Evolutionary conservation across 2,329 filamentous ascomycete genomes (phyloP).

Genomic region (Aspergillus calidoustus): DNA sequence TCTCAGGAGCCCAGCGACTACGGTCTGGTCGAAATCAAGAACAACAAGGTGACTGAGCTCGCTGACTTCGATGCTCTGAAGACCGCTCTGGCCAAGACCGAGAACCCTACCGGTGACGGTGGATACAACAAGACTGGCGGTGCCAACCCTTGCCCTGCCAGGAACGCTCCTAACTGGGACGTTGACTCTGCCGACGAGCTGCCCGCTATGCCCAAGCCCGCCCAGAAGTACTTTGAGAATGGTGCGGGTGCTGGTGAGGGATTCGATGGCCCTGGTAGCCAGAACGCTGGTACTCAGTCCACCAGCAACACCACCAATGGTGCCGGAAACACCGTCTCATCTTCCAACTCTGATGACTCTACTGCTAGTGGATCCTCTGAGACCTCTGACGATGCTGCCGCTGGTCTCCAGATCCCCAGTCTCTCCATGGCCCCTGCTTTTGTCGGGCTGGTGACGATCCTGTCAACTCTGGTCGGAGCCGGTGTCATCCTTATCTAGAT

Average conservation of each 20-base stretch:
- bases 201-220: constrained; percentile 61
- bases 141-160: constrained; percentile 58
- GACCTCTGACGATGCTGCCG: constrained; percentile 48
- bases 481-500: constrained; percentile 39
- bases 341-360: constrained; percentile 35
- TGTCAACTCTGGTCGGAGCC: constrained; percentile 60
- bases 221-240: constrained; percentile 60
- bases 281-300: constrained; percentile 58
- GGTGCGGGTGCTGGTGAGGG: constrained; percentile 63
- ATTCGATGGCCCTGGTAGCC: constrained; percentile 60
- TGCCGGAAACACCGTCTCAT: constrained; percentile 55
- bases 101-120: constrained; percentile 60
- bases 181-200: constrained; percentile 57
- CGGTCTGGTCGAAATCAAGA: constrained; percentile 73
- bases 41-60: constrained; percentile 59
- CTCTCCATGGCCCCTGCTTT: constrained; percentile 56
- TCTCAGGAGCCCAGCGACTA: constrained; percentile 80
- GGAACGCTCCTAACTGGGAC: constrained; percentile 60
- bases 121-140: constrained; percentile 61
- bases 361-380: constrained; percentile 28
- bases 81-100: constrained; percentile 54
- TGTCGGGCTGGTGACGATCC: constrained; percentile 55
- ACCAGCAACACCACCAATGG: constrained; percentile 55
- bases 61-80: constrained; percentile 66
- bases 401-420: constrained; percentile 49